These are phyloP conservation scores for Geoglossum glabrum DNA, from an alignment of 495 filamentous ascomycete species.

Conservation along the genomic window DNA sequence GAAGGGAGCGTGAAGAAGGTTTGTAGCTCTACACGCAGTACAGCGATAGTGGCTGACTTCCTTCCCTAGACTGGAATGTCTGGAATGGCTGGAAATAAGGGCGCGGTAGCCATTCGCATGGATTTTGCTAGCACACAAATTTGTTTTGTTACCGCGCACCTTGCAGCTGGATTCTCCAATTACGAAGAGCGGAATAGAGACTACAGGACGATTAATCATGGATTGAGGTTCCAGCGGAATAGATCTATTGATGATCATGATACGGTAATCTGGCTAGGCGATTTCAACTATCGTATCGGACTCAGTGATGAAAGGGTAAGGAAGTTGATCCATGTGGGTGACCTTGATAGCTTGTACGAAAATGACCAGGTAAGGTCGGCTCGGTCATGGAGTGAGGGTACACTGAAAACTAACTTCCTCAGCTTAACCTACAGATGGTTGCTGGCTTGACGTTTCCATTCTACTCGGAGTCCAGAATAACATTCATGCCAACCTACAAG, in stretches of 20 bases:
- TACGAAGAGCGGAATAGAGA: conserved; percentile 91
- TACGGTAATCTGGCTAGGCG: conserved; percentile 88
- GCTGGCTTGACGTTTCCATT: conserved; percentile 72
- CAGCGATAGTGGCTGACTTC: neutral
- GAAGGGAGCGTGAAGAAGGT: conserved; percentile 88
- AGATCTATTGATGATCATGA: conserved; percentile 82
- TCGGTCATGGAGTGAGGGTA: neutral
- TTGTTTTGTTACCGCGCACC: conserved; percentile 91
- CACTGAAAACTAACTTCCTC: conserved; percentile 7
- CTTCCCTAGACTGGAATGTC: conserved; percentile 62
- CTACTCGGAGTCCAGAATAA: conserved; percentile 72
- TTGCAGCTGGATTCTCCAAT: conserved; percentile 92
- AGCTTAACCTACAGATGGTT: conserved; percentile 94
- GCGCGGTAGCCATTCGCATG: conserved; percentile 88
- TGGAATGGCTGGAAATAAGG: conserved; percentile 95
- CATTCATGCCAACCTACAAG: conserved; percentile 86
- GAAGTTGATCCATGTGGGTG: conserved; percentile 42
- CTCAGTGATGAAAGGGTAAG: conserved; percentile 61
- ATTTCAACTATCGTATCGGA: conserved; percentile 97
- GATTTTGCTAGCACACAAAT: conserved; percentile 86
- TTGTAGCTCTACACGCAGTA: conserved; percentile 1
- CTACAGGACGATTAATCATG: conserved; percentile 72
- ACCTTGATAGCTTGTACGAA: conserved; percentile 65
- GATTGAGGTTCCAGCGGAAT: conserved; percentile 77
- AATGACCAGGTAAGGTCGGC: conserved; percentile 63